These are phyloP conservation scores for Pichia sp. DNA, from an alignment of 1,139 yeast species.

Conservation along the genomic window DNA sequence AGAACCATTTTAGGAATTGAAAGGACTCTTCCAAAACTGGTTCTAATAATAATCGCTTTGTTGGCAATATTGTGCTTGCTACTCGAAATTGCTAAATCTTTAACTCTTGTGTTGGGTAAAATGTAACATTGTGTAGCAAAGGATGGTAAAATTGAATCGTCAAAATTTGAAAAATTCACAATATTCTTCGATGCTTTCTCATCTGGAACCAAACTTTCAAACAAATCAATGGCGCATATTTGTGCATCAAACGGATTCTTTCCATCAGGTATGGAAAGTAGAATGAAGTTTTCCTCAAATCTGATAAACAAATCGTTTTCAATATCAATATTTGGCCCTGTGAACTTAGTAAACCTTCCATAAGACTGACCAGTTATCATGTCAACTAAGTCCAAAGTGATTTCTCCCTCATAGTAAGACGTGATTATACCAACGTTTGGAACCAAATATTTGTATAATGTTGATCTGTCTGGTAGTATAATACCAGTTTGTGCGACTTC, in stretches of 20 bases:
- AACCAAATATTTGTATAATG: slow-evolving; percentile 75
- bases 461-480: slow-evolving; percentile 61
- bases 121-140: slow-evolving; percentile 49
- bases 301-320: slow-evolving; percentile 36
- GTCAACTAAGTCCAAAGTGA: slow-evolving; percentile 53
- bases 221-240: slow-evolving; percentile 68
- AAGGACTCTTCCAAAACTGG: slow-evolving; percentile 56
- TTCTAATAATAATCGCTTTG: slow-evolving; percentile 54
- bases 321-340: neutral
- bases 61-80: slow-evolving; percentile 72
- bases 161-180: slow-evolving; percentile 23
- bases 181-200: slow-evolving; percentile 23
- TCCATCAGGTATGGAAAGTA: slow-evolving; percentile 44
- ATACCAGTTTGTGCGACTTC: slow-evolving; percentile 61
- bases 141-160: slow-evolving; percentile 28
- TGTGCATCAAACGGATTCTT: slow-evolving; percentile 47
- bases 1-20: slow-evolving; percentile 61
- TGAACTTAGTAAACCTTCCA: slow-evolving; percentile 19
- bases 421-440: slow-evolving; percentile 59
- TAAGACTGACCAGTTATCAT: slow-evolving; percentile 61
- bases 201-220: slow-evolving; percentile 52
- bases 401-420: slow-evolving; percentile 30
- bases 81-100: slow-evolving; percentile 45
- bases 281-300: slow-evolving; percentile 80
- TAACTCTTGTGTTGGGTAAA: slow-evolving; percentile 44